Evolutionary conservation across 768 basidiomycete species (phyloP), one percentile per base, ranked within the genome.

Genomic region (Podaxis sp.): DNA sequence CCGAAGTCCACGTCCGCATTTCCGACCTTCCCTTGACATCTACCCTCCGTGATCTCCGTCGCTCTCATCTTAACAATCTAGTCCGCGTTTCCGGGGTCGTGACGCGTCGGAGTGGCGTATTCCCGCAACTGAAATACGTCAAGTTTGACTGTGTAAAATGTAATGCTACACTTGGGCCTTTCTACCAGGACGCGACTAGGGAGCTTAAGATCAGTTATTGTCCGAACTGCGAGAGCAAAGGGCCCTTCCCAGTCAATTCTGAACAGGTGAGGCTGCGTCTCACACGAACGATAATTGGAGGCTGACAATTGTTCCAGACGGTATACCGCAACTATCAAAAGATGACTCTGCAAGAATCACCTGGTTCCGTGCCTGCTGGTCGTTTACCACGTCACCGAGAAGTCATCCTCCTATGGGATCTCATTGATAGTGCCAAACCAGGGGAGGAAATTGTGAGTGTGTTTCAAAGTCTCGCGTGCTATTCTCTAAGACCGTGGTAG

Each of bases 121-220:
- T 98, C 74, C 97, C 97, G n/a, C 97, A 99, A 73, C 78, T 99
- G 62, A 98, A 99, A 77, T 97, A 98, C 69, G 95, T 99, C 73
- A 98, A 98, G 72, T 99, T 99, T 68, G 94, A 98, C 72, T 99
- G 97, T 74, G 83, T 83, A 58, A 98, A 96, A 72, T 99, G 97
- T 67, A 89, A 90, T 16, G 90, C 88, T n/a, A 86, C 93, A 27
- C 80, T 98, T 14, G 97, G 97, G 13, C 97, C 97, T 0, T 98
- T 98, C 79, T 96, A 94, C 72, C 97, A 99, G 78, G 97, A 98
- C 73, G 93, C 94, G 5, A 90, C 89, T 38, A 91, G 86, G 74
- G 97, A 99, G 72, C 88, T 98, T 60, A 91, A 84, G 73, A 90
- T 98, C 72, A 95, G 90, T 69, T 97, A 89, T 73, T 99, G 97